Conservation (phyloP, 768 basidiomycete species). For the Mycena latifolia region DNA sequence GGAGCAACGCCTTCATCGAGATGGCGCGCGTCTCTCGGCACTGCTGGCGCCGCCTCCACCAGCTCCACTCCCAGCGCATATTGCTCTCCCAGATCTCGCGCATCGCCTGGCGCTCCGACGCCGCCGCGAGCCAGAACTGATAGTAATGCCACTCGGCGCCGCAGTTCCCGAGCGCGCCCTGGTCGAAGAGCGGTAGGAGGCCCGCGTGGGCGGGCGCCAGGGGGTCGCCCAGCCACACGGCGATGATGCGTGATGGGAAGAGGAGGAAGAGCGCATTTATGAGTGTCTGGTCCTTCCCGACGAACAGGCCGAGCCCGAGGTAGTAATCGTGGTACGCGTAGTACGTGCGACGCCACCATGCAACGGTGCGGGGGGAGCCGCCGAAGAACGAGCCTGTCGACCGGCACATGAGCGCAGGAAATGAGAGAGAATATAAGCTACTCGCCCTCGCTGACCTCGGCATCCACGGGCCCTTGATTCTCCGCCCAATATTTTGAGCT, state of each 20-base stretch:
- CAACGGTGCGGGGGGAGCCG: conserved; percentile 55
- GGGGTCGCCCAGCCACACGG: conserved; percentile 52
- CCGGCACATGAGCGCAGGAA: not conserved
- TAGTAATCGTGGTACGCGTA: conserved; percentile 67
- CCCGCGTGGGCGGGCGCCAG: conserved; percentile 36
- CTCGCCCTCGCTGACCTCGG: conserved; percentile 65
- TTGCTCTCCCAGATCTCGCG: conserved; percentile 34
- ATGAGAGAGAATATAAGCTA: not conserved
- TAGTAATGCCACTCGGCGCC: conserved; percentile 62
- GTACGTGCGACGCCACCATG: conserved; percentile 60
- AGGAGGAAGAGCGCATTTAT: conserved; percentile 62
- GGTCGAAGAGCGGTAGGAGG: conserved; percentile 35
- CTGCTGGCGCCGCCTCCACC: conserved; percentile 44
- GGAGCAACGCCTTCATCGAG: conserved; percentile 39
- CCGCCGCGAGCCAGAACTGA: conserved; percentile 59
- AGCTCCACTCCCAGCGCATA: conserved; percentile 40
- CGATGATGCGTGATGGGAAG: conserved; percentile 58
- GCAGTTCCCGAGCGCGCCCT: conserved; percentile 52
- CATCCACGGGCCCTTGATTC: conserved; percentile 62
- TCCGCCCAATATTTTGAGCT: conserved; percentile 54
- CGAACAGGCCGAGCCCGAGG: conserved; percentile 57
- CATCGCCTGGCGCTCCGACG: conserved; percentile 35
- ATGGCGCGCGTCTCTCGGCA: conserved; percentile 44
- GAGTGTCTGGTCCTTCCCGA: conserved; percentile 70
- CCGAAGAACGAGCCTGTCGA: conserved; percentile 74